Percentiles rank a stretch among this genome's conserved stretches.
Evolutionary conservation across 768 basidiomycete genomes (phyloP).

Genomic region (Boletus subcaerulescens): DNA sequence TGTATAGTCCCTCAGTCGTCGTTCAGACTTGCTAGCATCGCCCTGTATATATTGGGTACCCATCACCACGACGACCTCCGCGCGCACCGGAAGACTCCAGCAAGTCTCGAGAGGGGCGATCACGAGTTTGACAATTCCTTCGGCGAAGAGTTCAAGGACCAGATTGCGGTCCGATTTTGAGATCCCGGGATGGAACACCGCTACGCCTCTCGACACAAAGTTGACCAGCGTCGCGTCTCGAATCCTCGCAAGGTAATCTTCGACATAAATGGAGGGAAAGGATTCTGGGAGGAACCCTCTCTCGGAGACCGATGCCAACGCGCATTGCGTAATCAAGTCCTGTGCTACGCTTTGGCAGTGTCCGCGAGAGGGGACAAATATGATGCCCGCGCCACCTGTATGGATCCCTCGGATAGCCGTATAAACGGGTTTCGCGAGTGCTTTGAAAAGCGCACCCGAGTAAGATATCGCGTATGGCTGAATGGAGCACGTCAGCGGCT

Average conservation of each 20-base stretch:
- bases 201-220: conserved; percentile 80
- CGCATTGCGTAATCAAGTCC: conserved; percentile 87
- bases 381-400: conserved; percentile 53
- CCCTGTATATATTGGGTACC: conserved; percentile 80
- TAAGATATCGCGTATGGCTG: conserved; percentile 84
- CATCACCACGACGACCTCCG: conserved; percentile 82
- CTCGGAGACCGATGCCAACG: conserved; percentile 66
- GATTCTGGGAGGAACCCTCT: conserved; percentile 62
- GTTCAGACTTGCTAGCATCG: conserved; percentile 46
- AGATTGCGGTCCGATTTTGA: conserved; percentile 62
- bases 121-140: conserved; percentile 76
- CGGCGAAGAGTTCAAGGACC: conserved; percentile 77
- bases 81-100: conserved; percentile 87
- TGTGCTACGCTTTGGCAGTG: conserved; percentile 73
- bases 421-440: conserved; percentile 90
- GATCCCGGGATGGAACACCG: conserved; percentile 79
- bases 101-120: conserved; percentile 80
- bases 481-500: conserved; percentile 62
- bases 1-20: conserved; percentile 76
- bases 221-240: conserved; percentile 64
- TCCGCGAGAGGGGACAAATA: conserved; percentile 84
- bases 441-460: conserved; percentile 83
- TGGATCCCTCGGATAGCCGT: conserved; percentile 55
- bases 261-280: conserved; percentile 51
- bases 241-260: conserved; percentile 55